Conservation (phyloP, 2,329 filamentous ascomycete genomes). For the Botrytis hyacinthi region DNA sequence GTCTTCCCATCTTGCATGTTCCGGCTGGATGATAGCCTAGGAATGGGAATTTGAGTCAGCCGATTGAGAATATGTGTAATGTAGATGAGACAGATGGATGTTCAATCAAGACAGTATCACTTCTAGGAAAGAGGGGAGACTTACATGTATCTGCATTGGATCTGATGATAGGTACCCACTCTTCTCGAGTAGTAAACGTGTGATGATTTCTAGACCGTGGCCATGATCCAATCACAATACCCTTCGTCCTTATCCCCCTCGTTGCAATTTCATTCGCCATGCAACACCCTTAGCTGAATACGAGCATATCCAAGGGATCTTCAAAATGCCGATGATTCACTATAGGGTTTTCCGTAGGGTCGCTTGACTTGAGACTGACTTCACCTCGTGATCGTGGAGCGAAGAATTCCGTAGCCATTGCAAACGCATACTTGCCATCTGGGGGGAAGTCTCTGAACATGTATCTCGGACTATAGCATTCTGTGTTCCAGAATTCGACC, state of each 20-base stretch:
- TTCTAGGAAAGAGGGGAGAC: not conserved
- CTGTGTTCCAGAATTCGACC: slow-evolving; percentile 1
- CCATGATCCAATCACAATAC: not conserved
- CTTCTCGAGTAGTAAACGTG: not conserved
- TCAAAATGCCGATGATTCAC: not conserved
- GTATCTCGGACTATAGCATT: slow-evolving; percentile 1
- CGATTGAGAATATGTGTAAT: not conserved
- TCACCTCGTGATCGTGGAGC: not conserved
- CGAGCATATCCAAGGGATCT: not conserved
- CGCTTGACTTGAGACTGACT: not conserved
- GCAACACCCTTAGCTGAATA: not conserved
- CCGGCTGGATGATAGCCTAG: not conserved
- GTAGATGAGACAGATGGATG: no score
- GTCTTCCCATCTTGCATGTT: not conserved
- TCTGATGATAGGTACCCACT: not conserved
- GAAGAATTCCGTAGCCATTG: not conserved
- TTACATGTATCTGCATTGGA: not conserved
- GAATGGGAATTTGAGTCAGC: not conserved
- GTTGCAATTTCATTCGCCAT: not conserved
- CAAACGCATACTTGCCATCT: not conserved
- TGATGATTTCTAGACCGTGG: not conserved
- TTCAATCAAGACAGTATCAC: rapidly evolving
- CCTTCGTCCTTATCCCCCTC: not conserved
- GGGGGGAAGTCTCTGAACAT: not conserved
- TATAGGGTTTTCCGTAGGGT: not conserved